Percentiles rank a stretch among this genome's conserved stretches.
Evolutionary conservation across 805 yeast genomes (phyloP).

Genomic region (Barnettozyma sucrosica): DNA sequence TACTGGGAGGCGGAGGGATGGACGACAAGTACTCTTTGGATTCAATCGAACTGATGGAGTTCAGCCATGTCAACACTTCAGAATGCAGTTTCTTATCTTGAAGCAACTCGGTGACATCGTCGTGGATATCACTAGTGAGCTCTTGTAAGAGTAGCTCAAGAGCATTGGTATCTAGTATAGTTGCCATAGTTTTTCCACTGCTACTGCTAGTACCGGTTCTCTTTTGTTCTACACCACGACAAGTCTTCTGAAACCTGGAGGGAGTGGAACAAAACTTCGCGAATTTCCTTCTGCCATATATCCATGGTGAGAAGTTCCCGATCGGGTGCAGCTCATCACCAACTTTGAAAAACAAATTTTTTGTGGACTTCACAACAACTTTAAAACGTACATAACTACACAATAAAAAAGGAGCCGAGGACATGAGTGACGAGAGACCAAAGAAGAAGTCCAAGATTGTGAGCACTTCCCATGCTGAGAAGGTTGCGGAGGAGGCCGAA

Average conservation of each 20-base stretch:
- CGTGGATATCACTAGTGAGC: slow-evolving; percentile 26
- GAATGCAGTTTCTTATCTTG: slow-evolving; percentile 31
- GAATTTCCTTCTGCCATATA: neutral
- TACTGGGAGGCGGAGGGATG: slow-evolving; percentile 34
- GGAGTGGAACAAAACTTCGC: neutral
- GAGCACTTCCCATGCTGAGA: slow-evolving; percentile 52
- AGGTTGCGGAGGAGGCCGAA: slow-evolving; percentile 65
- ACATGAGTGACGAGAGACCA: slow-evolving; percentile 33
- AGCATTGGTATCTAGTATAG: slow-evolving; percentile 12
- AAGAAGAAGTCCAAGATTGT: slow-evolving; percentile 44
- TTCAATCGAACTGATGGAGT: slow-evolving; percentile 42
- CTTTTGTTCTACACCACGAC: neutral
- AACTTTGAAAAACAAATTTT: neutral
- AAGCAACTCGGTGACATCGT: slow-evolving; percentile 22
- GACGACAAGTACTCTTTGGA: slow-evolving; percentile 39
- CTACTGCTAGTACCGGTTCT: too few species aligned
- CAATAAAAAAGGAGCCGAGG: neutral
- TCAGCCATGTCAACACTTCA: slow-evolving; percentile 30
- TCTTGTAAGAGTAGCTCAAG: slow-evolving; percentile 33
- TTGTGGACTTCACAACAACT: neutral
- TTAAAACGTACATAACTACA: neutral
- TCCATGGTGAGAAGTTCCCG: neutral
- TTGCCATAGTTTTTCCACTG: neutral
- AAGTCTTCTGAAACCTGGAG: too few species aligned
- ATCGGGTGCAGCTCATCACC: neutral